Percentiles rank a stretch among this genome's conserved stretches.
Conservation (phyloP, 805 yeast genomes). For the Candida anglica region DNA sequence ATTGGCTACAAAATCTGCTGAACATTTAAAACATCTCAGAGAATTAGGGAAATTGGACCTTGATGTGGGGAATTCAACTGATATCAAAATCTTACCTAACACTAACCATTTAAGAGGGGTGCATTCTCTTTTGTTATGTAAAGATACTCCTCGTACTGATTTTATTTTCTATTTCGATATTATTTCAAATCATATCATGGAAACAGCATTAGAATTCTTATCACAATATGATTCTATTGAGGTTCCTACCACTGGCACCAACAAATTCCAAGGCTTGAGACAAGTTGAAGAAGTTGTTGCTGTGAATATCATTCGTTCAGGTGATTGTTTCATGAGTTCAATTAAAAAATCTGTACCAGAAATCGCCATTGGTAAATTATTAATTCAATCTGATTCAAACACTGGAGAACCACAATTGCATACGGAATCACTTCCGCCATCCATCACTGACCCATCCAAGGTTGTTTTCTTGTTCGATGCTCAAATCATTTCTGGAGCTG, state of each 20-base stretch:
- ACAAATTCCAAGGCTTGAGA: constrained; percentile 35
- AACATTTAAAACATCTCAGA: constrained; percentile 63
- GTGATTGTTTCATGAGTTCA: constrained; percentile 86
- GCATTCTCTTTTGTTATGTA: constrained; percentile 63
- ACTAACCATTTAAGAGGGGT: constrained; percentile 71
- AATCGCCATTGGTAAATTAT: constrained; percentile 72
- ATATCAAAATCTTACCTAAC: constrained; percentile 36
- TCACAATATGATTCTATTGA: constrained; percentile 27
- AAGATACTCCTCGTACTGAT: constrained; percentile 58
- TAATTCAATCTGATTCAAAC: constrained; percentile 80
- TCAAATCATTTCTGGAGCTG: constrained; percentile 88
- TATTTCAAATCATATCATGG: constrained; percentile 66
- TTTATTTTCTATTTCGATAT: constrained; percentile 86
- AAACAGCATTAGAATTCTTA: constrained; percentile 61
- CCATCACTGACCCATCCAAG: constrained; percentile 10
- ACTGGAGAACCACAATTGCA: constrained; percentile 96
- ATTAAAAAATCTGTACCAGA: constrained; percentile 74
- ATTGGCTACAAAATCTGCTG: constrained; percentile 56
- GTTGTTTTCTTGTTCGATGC: constrained; percentile 77
- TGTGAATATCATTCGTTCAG: constrained; percentile 80
- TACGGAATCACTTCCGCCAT: constrained; percentile 64
- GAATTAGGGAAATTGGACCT: constrained; percentile 45
- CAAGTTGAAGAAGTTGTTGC: constrained; percentile 56
- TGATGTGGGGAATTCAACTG: constrained; percentile 19
- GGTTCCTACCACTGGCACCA: constrained; percentile 22